A percentile compares a stretch with the other conserved stretches of the same genome.
Evolutionary conservation across 495 filamentous ascomycete genomes (phyloP).

Genomic region (Tuber borchii): DNA sequence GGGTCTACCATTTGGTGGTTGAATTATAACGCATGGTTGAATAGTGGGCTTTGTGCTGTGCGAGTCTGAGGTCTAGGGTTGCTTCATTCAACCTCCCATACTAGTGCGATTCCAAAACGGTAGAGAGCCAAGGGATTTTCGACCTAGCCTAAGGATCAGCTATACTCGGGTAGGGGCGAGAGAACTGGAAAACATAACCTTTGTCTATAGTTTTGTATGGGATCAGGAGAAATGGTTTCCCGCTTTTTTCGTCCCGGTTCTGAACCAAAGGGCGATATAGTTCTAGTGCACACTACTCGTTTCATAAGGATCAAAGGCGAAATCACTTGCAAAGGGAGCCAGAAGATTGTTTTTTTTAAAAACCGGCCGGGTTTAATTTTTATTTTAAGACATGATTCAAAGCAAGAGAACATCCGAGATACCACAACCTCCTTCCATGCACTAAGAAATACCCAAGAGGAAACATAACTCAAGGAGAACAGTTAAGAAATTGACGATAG

Average conservation of each 20-base stretch:
- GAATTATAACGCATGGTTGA: neutral
- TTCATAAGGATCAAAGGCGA: neutral
- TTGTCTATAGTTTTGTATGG: too few species aligned
- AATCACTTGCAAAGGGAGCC: neutral
- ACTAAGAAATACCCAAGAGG: neutral
- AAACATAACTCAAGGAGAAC: conserved; percentile 1
- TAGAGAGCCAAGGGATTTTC: neutral
- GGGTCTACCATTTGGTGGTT: neutral
- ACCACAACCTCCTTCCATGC: neutral
- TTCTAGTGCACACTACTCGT: neutral
- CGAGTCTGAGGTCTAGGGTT: neutral
- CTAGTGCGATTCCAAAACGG: neutral
- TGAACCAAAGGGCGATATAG: neutral
- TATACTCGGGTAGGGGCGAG: too few species aligned
- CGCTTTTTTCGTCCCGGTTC: too few species aligned
- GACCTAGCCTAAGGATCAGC: neutral
- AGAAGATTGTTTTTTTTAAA: neutral
- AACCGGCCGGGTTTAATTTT: conserved; percentile 1
- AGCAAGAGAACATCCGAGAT: neutral
- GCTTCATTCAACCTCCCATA: neutral
- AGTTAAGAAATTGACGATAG: neutral
- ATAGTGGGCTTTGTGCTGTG: too few species aligned
- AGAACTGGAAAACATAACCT: too few species aligned
- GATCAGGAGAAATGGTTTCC: too few species aligned
- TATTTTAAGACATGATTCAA: neutral